Base-by-base conservation (phyloP, 2,329 filamentous ascomycete species). In the Colletotrichum tabaci region DNA sequence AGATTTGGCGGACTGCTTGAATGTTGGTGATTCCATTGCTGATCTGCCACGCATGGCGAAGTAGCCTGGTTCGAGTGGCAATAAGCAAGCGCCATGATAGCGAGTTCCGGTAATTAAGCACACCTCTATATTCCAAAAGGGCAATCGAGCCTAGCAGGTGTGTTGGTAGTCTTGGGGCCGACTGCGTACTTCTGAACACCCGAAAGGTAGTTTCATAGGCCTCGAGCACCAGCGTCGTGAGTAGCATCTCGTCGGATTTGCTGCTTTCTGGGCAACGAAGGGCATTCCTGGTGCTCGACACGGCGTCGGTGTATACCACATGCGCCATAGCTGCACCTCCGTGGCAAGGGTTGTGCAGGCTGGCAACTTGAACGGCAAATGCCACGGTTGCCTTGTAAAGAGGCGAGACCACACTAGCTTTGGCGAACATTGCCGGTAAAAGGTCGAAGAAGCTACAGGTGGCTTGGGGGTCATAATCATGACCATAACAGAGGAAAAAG, bases 381-480 rank as follows among this genome's bases (percentile, higher is more conserved):
- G 55, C 55, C 40, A 30, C n/a, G 16, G 55, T 57, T 40, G 55
- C 55, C 35, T 57, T 26, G 30, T 38, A 38, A 13, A 57, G 35
- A 38, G 55, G 55, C 35, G 55, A 57, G 16, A 38, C 35, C 30
- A 57, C 40, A 38, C 12, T 15, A 16, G 26, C 16, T 21, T 57
- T 57, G 23, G 55, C 16, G 26, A 38, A 57, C 55, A 57, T 57
- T n/a, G 35, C 55, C 10, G 55, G 55, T 38, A 57, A 38, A 21
- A 57, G 35, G 55, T 38, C n/a, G 30, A 57, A 57, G 55, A 57
- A 21, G 55, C 55, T 40, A 18, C 55, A 57, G 5, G 55, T 57
- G 16, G 55, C 55, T 38, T 57, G 30, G 55, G 40, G 30, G 40
- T 57, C 55, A n/a, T 40, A 21, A 16, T n/a, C 16, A 15, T 40